These are phyloP conservation scores for Kluyveromyces aestuarii DNA, from an alignment of 805 yeast genomes.

Conservation along the genomic window DNA sequence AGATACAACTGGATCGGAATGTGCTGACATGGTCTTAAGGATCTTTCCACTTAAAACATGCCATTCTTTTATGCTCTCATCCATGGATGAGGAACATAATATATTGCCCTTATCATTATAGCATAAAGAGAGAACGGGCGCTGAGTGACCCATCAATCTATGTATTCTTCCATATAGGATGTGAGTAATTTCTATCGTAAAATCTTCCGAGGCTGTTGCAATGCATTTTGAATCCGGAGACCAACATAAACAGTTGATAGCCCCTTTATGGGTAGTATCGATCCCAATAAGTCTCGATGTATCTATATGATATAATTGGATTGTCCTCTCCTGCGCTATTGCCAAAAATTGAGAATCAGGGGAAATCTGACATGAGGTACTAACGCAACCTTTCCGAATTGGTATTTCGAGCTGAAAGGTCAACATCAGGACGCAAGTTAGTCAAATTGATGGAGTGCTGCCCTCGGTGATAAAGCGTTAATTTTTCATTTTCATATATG, in stretches of 20 bases:
- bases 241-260: constrained; percentile 71
- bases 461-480: no score
- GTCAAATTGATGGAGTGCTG: neutral
- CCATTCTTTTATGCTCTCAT: constrained; percentile 89
- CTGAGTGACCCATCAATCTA: constrained; percentile 68
- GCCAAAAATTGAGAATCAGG: constrained; percentile 56
- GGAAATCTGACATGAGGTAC: constrained; percentile 46
- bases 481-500: no score
- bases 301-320: constrained; percentile 46
- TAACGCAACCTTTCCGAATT: neutral
- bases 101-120: constrained; percentile 72
- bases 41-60: constrained; percentile 59
- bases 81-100: constrained; percentile 74
- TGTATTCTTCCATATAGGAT: constrained; percentile 35
- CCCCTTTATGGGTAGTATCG: constrained; percentile 37
- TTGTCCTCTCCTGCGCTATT: constrained; percentile 47
- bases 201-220: constrained; percentile 84
- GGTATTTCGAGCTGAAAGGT: neutral
- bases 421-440: neutral
- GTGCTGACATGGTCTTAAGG: constrained; percentile 79
- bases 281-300: constrained; percentile 25
- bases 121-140: constrained; percentile 63
- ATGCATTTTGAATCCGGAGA: constrained; percentile 63
- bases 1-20: constrained; percentile 79
- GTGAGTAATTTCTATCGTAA: constrained; percentile 68